These are phyloP conservation scores for Aspergillus felis DNA, from an alignment of 2,329 filamentous ascomycete species.

Conservation along the genomic window DNA sequence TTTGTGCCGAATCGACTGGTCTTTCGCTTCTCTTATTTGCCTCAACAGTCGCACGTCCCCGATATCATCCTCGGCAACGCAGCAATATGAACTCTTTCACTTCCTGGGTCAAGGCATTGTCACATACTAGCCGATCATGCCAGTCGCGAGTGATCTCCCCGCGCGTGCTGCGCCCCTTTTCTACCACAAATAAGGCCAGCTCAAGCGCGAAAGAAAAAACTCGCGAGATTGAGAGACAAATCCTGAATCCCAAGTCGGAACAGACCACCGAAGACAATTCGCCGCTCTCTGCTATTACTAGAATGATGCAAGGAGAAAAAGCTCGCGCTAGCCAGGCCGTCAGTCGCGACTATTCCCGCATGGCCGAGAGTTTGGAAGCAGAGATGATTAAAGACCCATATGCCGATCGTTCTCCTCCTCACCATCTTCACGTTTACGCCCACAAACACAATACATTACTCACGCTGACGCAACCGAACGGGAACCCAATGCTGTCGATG, in stretches of 20 bases:
- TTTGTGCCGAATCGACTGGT: neutral
- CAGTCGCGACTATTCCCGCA: conserved; percentile 26
- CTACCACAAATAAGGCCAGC: conserved; percentile 24
- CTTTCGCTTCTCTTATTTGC: neutral
- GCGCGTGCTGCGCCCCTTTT: conserved; percentile 30
- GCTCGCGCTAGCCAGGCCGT: conserved; percentile 16
- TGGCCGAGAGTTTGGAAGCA: conserved; percentile 32
- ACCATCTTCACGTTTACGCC: conserved; percentile 81
- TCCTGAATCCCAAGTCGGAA: conserved; percentile 21
- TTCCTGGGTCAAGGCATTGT: conserved; percentile 22
- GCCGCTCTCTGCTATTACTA: conserved; percentile 27
- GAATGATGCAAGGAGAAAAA: conserved; percentile 28
- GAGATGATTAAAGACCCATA: conserved; percentile 35
- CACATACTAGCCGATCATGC: conserved; percentile 28
- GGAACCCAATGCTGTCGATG: conserved; percentile 73
- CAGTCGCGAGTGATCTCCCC: conserved; percentile 17
- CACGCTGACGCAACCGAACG: conserved; percentile 78
- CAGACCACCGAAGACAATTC: conserved; percentile 17
- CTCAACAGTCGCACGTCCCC: neutral
- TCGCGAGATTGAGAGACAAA: conserved; percentile 26
- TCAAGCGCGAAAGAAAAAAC: conserved; percentile 15
- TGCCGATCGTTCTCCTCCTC: conserved; percentile 49
- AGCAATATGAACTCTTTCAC: neutral
- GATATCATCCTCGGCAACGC: neutral
- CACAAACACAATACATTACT: conserved; percentile 95